A percentile compares a stretch with the other conserved stretches of the same genome.
These are phyloP conservation scores for Cladosporium colombiae DNA, from an alignment of 2,329 filamentous ascomycete genomes.

Conservation along the genomic window DNA sequence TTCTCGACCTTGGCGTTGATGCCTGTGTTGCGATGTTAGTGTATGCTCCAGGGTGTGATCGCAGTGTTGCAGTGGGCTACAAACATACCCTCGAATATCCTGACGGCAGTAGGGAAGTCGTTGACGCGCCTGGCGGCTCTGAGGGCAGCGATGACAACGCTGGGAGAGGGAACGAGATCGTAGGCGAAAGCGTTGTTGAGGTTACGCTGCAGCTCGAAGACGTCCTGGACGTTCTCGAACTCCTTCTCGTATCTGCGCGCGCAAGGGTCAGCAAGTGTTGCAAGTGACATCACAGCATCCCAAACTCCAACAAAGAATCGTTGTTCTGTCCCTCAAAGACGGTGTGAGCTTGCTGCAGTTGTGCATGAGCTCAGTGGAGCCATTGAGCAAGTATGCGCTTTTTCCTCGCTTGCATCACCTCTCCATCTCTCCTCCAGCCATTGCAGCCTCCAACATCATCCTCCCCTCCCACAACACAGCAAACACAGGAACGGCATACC, in stretches of 20 bases:
- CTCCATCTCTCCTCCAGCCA: slow-evolving; percentile 9
- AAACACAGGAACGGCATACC: slow-evolving; percentile 61
- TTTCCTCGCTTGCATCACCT: slow-evolving; percentile 3
- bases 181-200: slow-evolving; percentile 99
- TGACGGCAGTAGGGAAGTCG: slow-evolving; percentile 96
- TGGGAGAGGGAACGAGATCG: slow-evolving; percentile 94
- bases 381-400: slow-evolving; percentile 21
- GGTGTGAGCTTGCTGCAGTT: neutral
- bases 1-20: slow-evolving; percentile 99
- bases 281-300: neutral
- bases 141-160: slow-evolving; percentile 87
- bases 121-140: slow-evolving; percentile 95
- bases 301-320: neutral
- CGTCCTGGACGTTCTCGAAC: slow-evolving; percentile 95
- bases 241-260: slow-evolving; percentile 92
- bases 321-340: neutral
- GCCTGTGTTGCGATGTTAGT: slow-evolving; percentile 54
- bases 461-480: neutral
- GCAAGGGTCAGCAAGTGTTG: slow-evolving; percentile 4
- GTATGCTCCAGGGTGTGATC: neutral
- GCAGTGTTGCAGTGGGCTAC: neutral
- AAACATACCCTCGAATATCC: slow-evolving; percentile 90
- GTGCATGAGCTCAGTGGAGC: slow-evolving; percentile 13
- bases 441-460: slow-evolving; percentile 1
- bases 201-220: slow-evolving; percentile 97